Conservation (phyloP, 2,329 filamentous ascomycete genomes). For the Pseudocercospora vitis region DNA sequence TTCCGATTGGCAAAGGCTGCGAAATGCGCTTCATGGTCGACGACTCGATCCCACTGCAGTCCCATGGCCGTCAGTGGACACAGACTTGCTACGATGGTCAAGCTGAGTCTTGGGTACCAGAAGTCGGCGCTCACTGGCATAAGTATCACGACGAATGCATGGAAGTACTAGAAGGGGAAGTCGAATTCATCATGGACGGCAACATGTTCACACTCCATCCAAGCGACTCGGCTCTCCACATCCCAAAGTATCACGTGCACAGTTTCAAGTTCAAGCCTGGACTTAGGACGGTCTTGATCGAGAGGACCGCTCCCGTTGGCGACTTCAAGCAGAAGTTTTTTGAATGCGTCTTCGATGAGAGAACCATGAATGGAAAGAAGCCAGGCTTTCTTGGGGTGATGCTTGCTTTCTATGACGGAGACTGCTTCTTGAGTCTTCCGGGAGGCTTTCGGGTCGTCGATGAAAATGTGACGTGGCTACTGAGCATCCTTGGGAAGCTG, state of each 20-base stretch:
- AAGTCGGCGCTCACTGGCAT: slow-evolving; percentile 23
- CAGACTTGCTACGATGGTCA: slow-evolving; percentile 15
- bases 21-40: slow-evolving; percentile 20
- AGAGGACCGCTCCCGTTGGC: slow-evolving; percentile 19
- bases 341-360: slow-evolving; percentile 10
- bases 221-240: slow-evolving; percentile 11
- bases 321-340: slow-evolving; percentile 25
- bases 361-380: not conserved
- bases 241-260: slow-evolving; percentile 17
- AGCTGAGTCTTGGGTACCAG: slow-evolving; percentile 12
- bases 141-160: slow-evolving; percentile 23
- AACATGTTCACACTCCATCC: slow-evolving; percentile 7
- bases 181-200: slow-evolving; percentile 20
- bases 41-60: slow-evolving; percentile 10
- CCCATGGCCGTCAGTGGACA: slow-evolving; percentile 15
- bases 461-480: slow-evolving; percentile 13
- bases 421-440: slow-evolving; percentile 20
- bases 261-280: slow-evolving; percentile 20
- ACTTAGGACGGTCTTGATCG: slow-evolving; percentile 13
- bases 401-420: slow-evolving; percentile 21
- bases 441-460: slow-evolving; percentile 18
- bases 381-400: slow-evolving; percentile 14
- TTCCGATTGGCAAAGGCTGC: slow-evolving; percentile 12
- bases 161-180: slow-evolving; percentile 14
- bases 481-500: slow-evolving; percentile 9